Evolutionary conservation across 345 rosid genomes (phyloP).

Genomic region (Eucalyptus erythrocorys): DNA sequence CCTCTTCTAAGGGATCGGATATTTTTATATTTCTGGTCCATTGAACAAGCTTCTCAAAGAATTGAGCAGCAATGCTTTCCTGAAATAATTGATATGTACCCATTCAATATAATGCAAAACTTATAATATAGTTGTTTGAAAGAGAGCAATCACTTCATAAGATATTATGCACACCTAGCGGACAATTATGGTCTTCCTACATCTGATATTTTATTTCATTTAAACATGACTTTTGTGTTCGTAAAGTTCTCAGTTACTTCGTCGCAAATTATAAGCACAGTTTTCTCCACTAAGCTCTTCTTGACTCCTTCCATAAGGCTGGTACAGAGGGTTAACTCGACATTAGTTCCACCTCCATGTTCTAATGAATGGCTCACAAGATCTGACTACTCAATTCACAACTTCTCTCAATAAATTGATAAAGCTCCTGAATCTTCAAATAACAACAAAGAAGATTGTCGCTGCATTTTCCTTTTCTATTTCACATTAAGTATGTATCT

Average conservation of each 20-base stretch:
- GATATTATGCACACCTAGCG: background rate
- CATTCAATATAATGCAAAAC: background rate
- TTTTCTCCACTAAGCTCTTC: background rate
- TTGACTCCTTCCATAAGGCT: background rate
- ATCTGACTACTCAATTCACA: background rate
- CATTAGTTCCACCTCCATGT: background rate
- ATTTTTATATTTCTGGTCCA: slow-evolving; percentile 83
- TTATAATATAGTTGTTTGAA: too few relatives aligned
- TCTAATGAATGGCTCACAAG: background rate
- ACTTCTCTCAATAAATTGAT: background rate
- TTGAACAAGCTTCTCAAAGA: slow-evolving; percentile 61
- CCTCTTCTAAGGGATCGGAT: slow-evolving; percentile 89
- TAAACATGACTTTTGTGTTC: background rate
- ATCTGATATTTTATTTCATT: background rate
- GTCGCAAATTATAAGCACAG: background rate
- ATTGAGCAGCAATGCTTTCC: slow-evolving; percentile 71
- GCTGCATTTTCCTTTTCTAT: background rate
- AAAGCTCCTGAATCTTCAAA: background rate
- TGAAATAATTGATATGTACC: background rate
- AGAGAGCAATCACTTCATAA: background rate
- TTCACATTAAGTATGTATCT: background rate
- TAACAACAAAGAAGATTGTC: background rate
- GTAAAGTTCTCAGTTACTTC: background rate
- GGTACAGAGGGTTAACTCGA: background rate
- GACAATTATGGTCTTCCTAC: background rate